These are phyloP conservation scores for Coprinopsis sp. DNA, from an alignment of 768 basidiomycete species.

Conservation along the genomic window DNA sequence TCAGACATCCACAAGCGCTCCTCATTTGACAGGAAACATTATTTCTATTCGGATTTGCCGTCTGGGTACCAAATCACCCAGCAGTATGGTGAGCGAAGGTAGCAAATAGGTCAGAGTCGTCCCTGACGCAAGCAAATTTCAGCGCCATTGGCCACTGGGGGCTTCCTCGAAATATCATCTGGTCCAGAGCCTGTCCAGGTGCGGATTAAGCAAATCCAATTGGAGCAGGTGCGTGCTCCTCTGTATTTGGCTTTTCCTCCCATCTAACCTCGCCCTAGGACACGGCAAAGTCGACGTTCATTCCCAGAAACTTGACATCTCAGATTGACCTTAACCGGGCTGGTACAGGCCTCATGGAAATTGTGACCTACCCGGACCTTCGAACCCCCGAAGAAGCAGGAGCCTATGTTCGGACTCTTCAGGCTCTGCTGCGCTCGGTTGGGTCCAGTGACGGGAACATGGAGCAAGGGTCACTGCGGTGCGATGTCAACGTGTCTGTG, in stretches of 20 bases:
- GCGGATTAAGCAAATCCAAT: constrained; percentile 90
- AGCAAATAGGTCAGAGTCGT: too few relatives aligned
- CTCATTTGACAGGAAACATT: constrained; percentile 95
- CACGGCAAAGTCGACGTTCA: constrained; percentile 79
- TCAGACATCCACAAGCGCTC: constrained; percentile 63
- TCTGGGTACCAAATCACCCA: constrained; percentile 97
- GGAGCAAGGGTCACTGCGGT: constrained; percentile 94
- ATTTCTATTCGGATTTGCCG: constrained; percentile 94
- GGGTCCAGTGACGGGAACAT: constrained; percentile 94
- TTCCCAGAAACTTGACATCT: constrained; percentile 45
- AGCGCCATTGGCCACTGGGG: constrained; percentile 80
- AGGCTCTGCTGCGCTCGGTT: constrained; percentile 73
- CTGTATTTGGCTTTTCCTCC: background rate
- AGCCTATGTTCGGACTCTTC: constrained; percentile 78
- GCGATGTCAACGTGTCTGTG: constrained; percentile 94
- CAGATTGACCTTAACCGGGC: constrained; percentile 88
- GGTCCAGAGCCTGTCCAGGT: constrained; percentile 36
- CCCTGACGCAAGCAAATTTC: constrained; percentile 7
- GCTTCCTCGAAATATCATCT: constrained; percentile 44
- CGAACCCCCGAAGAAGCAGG: constrained; percentile 86
- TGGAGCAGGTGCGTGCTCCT: constrained; percentile 72
- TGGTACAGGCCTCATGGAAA: constrained; percentile 88
- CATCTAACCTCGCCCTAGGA: constrained; percentile 47
- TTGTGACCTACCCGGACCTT: constrained; percentile 92
- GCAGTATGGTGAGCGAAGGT: constrained; percentile 74